Base-by-base conservation (phyloP, 1,284 basidiomycete genomes). In the Ceratobasidium sp. region DNA sequence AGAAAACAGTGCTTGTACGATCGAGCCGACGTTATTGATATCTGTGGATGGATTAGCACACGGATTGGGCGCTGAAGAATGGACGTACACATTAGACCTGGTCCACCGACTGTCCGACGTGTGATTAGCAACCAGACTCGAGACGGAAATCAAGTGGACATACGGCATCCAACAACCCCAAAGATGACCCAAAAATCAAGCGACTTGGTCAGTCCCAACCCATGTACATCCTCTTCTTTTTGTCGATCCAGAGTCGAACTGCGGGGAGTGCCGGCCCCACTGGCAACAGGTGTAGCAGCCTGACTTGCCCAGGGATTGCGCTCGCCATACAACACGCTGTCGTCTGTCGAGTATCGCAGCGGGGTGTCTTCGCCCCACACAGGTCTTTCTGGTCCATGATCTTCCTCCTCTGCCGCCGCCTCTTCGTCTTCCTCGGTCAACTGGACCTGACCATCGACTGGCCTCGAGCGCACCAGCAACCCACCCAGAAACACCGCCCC, bases 1-100 rank as follows among this genome's bases (percentile, higher is more conserved):
- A 12, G 89, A 86, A 71, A 88, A 93, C 12, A 98, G 82, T 0
- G 93, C 92, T 76, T 93, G 89, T 0, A 94, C 88, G 77, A 97
- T 93, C 0, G 91, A 90, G n/a, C 95, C 95, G 29, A 94, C 93
- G 73, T 98, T 98, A 80, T 96, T 96, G 81, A 97, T 97, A 75
- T 92, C 90, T 92, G 73, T 15, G 25, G 17, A 34, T 34, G n/a
- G 7, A 20, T 64, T 7, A 53, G 49, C 40, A 50, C 52, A 27
- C 32, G 55, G 5, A 53, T 27, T 20, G 53, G 31, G 15, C 0
- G 5, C 8, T 13, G 5, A 35, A 47, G 25, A 13, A 40, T 43
- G 85, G 12, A 79, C 88, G 71, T 76, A 92, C 90, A 96, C 88
- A 95, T 93, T 40, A 98, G 74, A 0, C 95, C 94, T 1, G 91